Conservation (phyloP, 495 filamentous ascomycete genomes). For the Neurospora sp. region DNA sequence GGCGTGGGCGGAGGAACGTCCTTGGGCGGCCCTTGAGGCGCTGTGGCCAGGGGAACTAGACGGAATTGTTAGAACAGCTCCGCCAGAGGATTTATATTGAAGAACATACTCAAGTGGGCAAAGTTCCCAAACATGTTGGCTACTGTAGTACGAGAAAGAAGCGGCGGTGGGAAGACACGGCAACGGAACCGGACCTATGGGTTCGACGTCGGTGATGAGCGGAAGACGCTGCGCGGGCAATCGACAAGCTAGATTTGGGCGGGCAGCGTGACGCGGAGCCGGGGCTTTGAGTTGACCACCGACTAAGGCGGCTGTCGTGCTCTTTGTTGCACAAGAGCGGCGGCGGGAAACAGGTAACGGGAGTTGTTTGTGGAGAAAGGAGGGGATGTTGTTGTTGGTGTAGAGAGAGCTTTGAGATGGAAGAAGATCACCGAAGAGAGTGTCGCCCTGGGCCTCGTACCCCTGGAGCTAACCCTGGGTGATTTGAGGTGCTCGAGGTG, state of each 20-base stretch:
- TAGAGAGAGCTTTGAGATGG: neutral
- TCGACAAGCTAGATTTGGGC: neutral
- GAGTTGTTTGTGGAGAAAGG: neutral
- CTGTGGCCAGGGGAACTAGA: constrained; percentile 22
- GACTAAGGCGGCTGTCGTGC: neutral
- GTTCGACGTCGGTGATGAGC: neutral
- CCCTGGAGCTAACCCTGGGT: neutral
- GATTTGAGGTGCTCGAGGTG: neutral
- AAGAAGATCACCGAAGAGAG: neutral
- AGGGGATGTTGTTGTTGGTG: neutral
- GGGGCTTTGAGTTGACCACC: neutral
- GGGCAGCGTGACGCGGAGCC: neutral
- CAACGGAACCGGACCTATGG: neutral
- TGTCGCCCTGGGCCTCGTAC: neutral
- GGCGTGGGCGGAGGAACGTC: constrained; percentile 44
- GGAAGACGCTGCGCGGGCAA: neutral
- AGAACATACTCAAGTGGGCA: constrained; percentile 24
- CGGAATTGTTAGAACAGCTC: constrained; percentile 12
- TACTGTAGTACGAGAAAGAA: neutral
- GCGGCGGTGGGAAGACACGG: neutral
- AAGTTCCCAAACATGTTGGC: constrained; percentile 26
- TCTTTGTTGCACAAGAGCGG: neutral
- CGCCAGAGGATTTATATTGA: neutral
- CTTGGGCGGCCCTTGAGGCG: constrained; percentile 26
- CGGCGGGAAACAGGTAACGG: neutral